Evolutionary conservation across 1,139 yeast species (phyloP).

Genomic region (Geotrichum cucujoidarum): DNA sequence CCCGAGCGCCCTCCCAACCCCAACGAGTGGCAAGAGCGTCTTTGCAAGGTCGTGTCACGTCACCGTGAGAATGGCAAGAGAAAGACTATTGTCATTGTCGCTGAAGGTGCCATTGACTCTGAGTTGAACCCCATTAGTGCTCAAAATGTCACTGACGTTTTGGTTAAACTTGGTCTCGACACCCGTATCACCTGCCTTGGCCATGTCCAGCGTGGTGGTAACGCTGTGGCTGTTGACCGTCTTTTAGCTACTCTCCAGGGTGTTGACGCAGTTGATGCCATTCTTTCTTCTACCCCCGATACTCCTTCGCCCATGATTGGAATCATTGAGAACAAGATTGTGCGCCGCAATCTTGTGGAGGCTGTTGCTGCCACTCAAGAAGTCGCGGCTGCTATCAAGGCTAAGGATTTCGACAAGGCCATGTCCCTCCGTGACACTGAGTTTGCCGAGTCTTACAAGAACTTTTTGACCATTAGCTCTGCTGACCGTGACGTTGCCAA

Average conservation of each 20-base stretch:
- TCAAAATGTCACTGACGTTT: slow-evolving; percentile 69
- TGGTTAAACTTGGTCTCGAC: slow-evolving; percentile 80
- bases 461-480: slow-evolving; percentile 64
- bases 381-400: slow-evolving; percentile 79
- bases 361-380: slow-evolving; percentile 81
- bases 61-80: slow-evolving; percentile 87
- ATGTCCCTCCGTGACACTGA: slow-evolving; percentile 83
- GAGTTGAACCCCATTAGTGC: slow-evolving; percentile 78
- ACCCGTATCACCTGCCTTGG: slow-evolving; percentile 94
- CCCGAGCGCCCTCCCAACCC: slow-evolving; percentile 83
- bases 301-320: slow-evolving; percentile 97
- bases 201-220: slow-evolving; percentile 97
- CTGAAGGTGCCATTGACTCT: slow-evolving; percentile 92
- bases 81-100: slow-evolving; percentile 91
- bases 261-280: slow-evolving; percentile 94
- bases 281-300: slow-evolving; percentile 78
- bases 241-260: slow-evolving; percentile 91
- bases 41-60: slow-evolving; percentile 55
- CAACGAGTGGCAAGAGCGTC: slow-evolving; percentile 64
- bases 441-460: slow-evolving; percentile 70
- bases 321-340: slow-evolving; percentile 77
- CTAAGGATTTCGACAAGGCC: slow-evolving; percentile 77
- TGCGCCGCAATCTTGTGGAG: slow-evolving; percentile 77
- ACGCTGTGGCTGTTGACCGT: slow-evolving; percentile 92
- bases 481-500: slow-evolving; percentile 58